Evolutionary conservation across 495 filamentous ascomycete species (phyloP).

Genomic region (Ascobolus immersus): DNA sequence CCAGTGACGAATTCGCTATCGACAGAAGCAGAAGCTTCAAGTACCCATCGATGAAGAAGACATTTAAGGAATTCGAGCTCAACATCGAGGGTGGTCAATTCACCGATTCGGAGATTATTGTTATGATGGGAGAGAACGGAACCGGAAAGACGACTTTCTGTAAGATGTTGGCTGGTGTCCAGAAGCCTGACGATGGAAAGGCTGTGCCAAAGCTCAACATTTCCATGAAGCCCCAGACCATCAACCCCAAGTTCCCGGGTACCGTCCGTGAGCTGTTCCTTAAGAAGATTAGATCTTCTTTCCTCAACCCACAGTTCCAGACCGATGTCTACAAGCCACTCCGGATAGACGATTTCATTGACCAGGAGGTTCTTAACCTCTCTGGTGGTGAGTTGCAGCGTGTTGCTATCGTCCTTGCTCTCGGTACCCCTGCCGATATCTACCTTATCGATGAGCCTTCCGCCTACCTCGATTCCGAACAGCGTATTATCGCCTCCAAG

Average conservation of each 20-base stretch:
- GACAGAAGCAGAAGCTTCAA: slow-evolving; percentile 64
- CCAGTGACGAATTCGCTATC: slow-evolving; percentile 65
- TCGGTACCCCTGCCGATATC: slow-evolving; percentile 90
- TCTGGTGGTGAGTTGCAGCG: slow-evolving; percentile 98
- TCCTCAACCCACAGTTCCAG: slow-evolving; percentile 91
- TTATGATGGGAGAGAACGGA: slow-evolving; percentile 99
- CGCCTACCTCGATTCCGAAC: slow-evolving; percentile 91
- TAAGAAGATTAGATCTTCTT: slow-evolving; percentile 92
- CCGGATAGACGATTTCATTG: slow-evolving; percentile 94
- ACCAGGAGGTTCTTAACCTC: slow-evolving; percentile 95
- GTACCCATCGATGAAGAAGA: slow-evolving; percentile 86
- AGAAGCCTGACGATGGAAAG: slow-evolving; percentile 56
- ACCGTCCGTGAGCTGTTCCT: slow-evolving; percentile 88
- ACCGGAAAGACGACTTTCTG: slow-evolving; percentile 97
- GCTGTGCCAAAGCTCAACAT: slow-evolving; percentile 83
- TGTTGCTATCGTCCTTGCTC: slow-evolving; percentile 86
- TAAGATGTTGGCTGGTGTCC: slow-evolving; percentile 70
- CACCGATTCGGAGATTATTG: slow-evolving; percentile 92
- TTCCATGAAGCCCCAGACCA: slow-evolving; percentile 98
- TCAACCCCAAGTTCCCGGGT: slow-evolving; percentile 88
- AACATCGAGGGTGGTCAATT: slow-evolving; percentile 58
- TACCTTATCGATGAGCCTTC: slow-evolving; percentile 94
- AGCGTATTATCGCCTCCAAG: slow-evolving; percentile 86
- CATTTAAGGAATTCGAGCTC: slow-evolving; percentile 69
- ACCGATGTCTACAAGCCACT: slow-evolving; percentile 98